A percentile compares a stretch with the other conserved stretches of the same genome.
phyloP scores from a whole-genome alignment of 2,329 filamentous ascomycete species.

The Claviceps paspali region DNA sequence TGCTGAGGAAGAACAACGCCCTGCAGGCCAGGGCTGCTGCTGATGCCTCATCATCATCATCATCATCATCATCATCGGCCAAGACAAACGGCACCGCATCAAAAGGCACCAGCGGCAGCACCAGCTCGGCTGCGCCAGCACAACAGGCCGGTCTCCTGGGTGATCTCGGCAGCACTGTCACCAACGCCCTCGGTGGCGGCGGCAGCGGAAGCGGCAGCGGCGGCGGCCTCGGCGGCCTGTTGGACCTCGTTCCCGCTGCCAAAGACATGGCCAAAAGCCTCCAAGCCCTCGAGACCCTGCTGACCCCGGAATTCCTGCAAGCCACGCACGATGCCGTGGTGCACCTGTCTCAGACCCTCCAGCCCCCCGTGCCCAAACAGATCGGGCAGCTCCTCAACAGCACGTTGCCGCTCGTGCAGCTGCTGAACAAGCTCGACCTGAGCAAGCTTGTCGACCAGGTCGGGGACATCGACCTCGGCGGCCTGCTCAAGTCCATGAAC shows the following conservation, averaged over 20 bases:
- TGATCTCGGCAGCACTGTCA: constrained; percentile 11
- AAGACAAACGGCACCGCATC: constrained; percentile 1
- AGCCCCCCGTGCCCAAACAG: constrained; percentile 20
- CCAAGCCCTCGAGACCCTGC: constrained; percentile 9
- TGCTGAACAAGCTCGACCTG: constrained; percentile 18
- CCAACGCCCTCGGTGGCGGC: constrained; percentile 6
- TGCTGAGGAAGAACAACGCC: constrained; percentile 19
- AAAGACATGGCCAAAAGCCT: constrained; percentile 12
- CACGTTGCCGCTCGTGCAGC: constrained; percentile 15
- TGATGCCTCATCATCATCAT: too few species aligned
- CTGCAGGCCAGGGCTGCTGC: constrained; percentile 3
- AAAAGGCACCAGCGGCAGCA: background rate
- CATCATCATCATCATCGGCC: too few species aligned
- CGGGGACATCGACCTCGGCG: constrained; percentile 16
- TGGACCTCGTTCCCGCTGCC: constrained; percentile 9
- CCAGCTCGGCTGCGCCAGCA: constrained; percentile 1
- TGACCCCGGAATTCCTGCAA: constrained; percentile 24
- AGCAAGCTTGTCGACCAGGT: constrained; percentile 18
- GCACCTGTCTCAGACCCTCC: constrained; percentile 22
- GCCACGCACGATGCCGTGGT: constrained; percentile 25
- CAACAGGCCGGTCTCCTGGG: constrained; percentile 4
- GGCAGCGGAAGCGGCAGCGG: too few species aligned
- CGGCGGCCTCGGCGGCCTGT: constrained; percentile 12
- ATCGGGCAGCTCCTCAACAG: constrained; percentile 13
- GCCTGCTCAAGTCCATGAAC: constrained; percentile 13